A percentile compares a stretch with the other conserved stretches of the same genome.
Evolutionary conservation across 2,329 filamentous ascomycete species (phyloP).

Genomic region (Boeremia lycopersici): DNA sequence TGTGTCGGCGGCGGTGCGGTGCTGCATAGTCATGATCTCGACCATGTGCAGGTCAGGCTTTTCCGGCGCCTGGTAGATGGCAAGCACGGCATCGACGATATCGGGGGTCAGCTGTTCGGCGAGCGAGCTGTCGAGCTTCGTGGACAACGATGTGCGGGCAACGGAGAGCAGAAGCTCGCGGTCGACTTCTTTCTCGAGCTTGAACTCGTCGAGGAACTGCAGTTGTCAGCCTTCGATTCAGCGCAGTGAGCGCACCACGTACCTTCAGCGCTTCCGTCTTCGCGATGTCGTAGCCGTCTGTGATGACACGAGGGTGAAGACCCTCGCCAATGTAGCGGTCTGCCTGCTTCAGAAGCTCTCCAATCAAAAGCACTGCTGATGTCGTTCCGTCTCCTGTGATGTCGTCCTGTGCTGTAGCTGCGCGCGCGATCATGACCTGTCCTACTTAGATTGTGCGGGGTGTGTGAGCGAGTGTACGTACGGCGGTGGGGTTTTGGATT

Average conservation of each 20-base stretch:
- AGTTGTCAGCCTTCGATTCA: conserved; percentile 12
- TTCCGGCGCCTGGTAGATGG: conserved; percentile 85
- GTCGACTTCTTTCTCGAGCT: conserved; percentile 85
- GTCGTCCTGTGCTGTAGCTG: conserved; percentile 96
- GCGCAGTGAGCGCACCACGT: conserved; percentile 1
- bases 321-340: conserved; percentile 95
- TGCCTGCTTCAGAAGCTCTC: conserved; percentile 96
- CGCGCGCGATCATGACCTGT: conserved; percentile 73
- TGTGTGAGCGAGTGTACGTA: conserved; percentile 48
- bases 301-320: conserved; percentile 95
- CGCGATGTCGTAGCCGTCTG: conserved; percentile 95
- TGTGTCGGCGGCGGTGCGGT: conserved; percentile 93
- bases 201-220: conserved; percentile 93
- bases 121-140: conserved; percentile 88
- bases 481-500: conserved; percentile 98
- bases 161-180: conserved; percentile 92
- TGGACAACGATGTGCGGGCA: conserved; percentile 90
- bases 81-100: conserved; percentile 94
- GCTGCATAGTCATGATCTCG: conserved; percentile 99
- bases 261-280: conserved; percentile 92
- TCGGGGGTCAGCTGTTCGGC: conserved; percentile 91
- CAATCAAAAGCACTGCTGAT: conserved; percentile 91
- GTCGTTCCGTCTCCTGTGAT: conserved; percentile 98
- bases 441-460: conserved; percentile 9
- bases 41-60: conserved; percentile 99